Conservation (phyloP, 2,329 filamentous ascomycete species). For the Pseudopyricularia cyperi region DNA sequence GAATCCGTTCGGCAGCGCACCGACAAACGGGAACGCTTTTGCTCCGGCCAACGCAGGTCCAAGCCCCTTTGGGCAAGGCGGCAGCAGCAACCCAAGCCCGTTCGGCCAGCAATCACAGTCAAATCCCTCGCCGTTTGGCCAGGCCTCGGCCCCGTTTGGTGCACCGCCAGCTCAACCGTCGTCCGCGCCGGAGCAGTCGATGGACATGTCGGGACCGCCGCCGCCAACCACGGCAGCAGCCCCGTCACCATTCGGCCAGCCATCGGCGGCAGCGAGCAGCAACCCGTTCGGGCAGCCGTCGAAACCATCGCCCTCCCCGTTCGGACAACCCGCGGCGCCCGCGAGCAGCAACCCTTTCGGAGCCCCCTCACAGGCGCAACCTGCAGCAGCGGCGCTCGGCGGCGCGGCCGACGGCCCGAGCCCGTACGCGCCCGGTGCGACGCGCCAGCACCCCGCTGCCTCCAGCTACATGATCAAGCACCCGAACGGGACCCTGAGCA, state of each 20-base stretch:
- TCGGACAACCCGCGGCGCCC: constrained; percentile 5
- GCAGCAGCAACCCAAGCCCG: constrained; percentile 8
- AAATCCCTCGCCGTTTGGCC: constrained; percentile 17
- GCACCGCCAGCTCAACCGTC: constrained; percentile 6
- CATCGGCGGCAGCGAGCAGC: constrained; percentile 7
- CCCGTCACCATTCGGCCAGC: constrained; percentile 15
- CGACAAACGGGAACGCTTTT: background rate
- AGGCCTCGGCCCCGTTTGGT: constrained; percentile 6
- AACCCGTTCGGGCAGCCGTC: constrained; percentile 16
- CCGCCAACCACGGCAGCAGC: constrained; percentile 11
- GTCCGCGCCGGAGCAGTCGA: constrained; percentile 16
- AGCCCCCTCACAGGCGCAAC: background rate
- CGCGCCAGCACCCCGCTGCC: constrained; percentile 16
- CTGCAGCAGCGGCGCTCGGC: background rate
- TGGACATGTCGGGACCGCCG: constrained; percentile 10
- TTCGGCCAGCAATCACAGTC: constrained; percentile 15
- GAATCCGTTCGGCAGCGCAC: background rate
- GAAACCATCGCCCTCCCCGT: constrained; percentile 2
- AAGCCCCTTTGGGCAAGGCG: background rate
- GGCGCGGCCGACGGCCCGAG: constrained; percentile 1
- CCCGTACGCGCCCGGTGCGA: constrained; percentile 12
- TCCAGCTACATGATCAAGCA: constrained; percentile 14
- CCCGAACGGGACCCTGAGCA: constrained; percentile 10
- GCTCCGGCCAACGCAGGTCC: background rate
- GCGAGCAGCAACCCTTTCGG: constrained; percentile 1